Percentiles rank a stretch among this genome's conserved stretches.
These are phyloP conservation scores for Myxozyma melibiosi DNA, from an alignment of 805 yeast species.

Conservation along the genomic window DNA sequence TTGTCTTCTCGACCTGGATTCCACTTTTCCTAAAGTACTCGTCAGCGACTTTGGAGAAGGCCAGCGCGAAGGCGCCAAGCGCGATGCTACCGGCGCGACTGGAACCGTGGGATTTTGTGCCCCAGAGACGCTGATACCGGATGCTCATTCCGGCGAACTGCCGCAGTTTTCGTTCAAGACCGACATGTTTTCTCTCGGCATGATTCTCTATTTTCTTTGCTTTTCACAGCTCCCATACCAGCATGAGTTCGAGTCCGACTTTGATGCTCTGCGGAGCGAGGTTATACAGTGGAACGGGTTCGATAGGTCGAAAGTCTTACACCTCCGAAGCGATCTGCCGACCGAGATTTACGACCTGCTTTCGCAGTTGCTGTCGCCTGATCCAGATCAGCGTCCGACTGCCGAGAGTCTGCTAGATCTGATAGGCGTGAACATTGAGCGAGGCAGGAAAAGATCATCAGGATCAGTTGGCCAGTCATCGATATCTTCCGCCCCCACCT, in stretches of 20 bases:
- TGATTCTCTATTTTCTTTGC: conserved; percentile 76
- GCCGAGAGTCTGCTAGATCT: conserved; percentile 46
- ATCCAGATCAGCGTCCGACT: conserved; percentile 48
- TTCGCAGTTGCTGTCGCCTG: conserved; percentile 43
- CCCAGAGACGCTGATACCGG: conserved; percentile 63
- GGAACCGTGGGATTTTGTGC: conserved; percentile 89
- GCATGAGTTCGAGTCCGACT: conserved; percentile 38
- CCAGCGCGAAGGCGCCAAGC: conserved; percentile 64
- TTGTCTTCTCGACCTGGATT: conserved; percentile 54
- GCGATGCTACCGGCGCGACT: conserved; percentile 77
- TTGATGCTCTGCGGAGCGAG: conserved; percentile 43
- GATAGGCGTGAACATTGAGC: conserved; percentile 34
- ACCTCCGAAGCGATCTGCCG: conserved; percentile 39
- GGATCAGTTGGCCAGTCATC: not conserved
- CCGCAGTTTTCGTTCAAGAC: conserved; percentile 69
- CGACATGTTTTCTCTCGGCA: conserved; percentile 81
- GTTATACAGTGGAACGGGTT: conserved; percentile 43
- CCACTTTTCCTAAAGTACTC: conserved; percentile 62
- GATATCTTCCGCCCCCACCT: not conserved
- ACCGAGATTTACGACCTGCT: conserved; percentile 45
- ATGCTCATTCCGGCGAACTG: conserved; percentile 41
- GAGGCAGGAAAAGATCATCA: conserved; percentile 9
- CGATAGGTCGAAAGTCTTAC: conserved; percentile 34
- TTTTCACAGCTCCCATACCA: conserved; percentile 69
- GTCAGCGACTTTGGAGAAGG: conserved; percentile 93